phyloP scores from a whole-genome alignment of 108 stramenopile genomes.

The Mediolabrus comicus region DNA sequence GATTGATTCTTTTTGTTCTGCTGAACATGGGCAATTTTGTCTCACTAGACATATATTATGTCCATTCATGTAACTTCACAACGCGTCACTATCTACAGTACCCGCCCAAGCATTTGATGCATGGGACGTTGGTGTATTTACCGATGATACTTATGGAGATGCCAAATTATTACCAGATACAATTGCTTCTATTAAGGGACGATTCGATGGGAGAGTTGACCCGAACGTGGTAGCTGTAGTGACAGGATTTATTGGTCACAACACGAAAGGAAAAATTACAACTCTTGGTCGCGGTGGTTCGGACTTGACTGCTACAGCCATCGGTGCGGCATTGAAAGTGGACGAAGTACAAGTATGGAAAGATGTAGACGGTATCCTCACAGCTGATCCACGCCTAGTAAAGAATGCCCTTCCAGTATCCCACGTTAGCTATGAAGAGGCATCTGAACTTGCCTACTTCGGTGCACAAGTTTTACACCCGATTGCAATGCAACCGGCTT shows the following conservation, averaged over 20 bases:
- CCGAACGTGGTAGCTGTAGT: conserved; percentile 91
- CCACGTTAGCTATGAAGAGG: conserved; percentile 91
- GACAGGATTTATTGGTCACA: conserved; percentile 94
- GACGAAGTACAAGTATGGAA: conserved; percentile 99
- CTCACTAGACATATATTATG: too few relatives aligned
- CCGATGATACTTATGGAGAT: conserved; percentile 89
- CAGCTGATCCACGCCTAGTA: conserved; percentile 92
- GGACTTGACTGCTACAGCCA: conserved; percentile 94
- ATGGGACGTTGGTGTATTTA: conserved; percentile 92
- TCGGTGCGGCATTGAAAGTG: conserved; percentile 77
- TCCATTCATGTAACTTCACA: too few relatives aligned
- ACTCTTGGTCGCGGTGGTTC: conserved; percentile 94
- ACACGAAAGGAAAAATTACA: conserved; percentile 84
- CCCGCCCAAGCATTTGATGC: conserved; percentile 94
- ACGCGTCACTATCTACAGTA: too few relatives aligned
- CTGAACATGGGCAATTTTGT: too few relatives aligned
- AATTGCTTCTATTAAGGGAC: conserved; percentile 56
- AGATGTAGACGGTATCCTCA: conserved; percentile 98
- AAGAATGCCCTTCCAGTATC: conserved; percentile 82
- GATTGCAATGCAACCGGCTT: conserved; percentile 94
- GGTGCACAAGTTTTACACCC: conserved; percentile 97
- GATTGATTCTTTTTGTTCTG: too few relatives aligned
- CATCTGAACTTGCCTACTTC: conserved; percentile 97
- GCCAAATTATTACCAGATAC: conserved; percentile 73
- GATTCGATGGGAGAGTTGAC: conserved; percentile 73